Evolutionary conservation across 2,329 filamentous ascomycete genomes (phyloP).

Genomic region (Leptoxyphium fumago): DNA sequence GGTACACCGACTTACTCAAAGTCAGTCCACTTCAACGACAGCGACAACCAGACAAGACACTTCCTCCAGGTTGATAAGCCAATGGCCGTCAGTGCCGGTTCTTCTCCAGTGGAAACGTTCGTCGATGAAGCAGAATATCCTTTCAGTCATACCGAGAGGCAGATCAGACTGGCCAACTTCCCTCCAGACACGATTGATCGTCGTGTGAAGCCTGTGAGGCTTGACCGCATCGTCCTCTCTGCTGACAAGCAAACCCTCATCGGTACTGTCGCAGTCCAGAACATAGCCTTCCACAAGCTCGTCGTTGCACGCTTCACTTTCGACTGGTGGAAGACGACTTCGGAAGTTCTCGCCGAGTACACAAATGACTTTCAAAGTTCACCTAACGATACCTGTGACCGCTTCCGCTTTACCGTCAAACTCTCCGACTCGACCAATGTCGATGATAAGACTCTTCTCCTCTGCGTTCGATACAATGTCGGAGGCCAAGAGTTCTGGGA

Average conservation of each 20-base stretch:
- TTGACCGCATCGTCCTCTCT: slow-evolving; percentile 80
- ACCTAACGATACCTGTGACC: slow-evolving; percentile 53
- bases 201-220: slow-evolving; percentile 51
- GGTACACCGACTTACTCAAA: slow-evolving; percentile 93
- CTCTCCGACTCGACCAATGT: slow-evolving; percentile 81
- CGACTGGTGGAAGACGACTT: slow-evolving; percentile 98
- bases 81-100: slow-evolving; percentile 87
- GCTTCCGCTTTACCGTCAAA: slow-evolving; percentile 90
- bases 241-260: slow-evolving; percentile 74
- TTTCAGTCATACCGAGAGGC: slow-evolving; percentile 69
- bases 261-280: slow-evolving; percentile 71
- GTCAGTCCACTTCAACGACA: slow-evolving; percentile 95
- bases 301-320: slow-evolving; percentile 91
- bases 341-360: slow-evolving; percentile 82
- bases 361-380: slow-evolving; percentile 59
- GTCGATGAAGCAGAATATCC: slow-evolving; percentile 84
- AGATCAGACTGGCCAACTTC: slow-evolving; percentile 74
- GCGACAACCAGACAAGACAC: slow-evolving; percentile 89
- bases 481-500: slow-evolving; percentile 86
- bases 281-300: slow-evolving; percentile 75
- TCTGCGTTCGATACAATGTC: slow-evolving; percentile 80
- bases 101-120: slow-evolving; percentile 78
- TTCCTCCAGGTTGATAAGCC: slow-evolving; percentile 90
- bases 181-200: slow-evolving; percentile 51
- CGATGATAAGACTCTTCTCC: slow-evolving; percentile 80